Conservation (phyloP, 352 stramenopile genomes). For the Thalassiosira sp. region DNA sequence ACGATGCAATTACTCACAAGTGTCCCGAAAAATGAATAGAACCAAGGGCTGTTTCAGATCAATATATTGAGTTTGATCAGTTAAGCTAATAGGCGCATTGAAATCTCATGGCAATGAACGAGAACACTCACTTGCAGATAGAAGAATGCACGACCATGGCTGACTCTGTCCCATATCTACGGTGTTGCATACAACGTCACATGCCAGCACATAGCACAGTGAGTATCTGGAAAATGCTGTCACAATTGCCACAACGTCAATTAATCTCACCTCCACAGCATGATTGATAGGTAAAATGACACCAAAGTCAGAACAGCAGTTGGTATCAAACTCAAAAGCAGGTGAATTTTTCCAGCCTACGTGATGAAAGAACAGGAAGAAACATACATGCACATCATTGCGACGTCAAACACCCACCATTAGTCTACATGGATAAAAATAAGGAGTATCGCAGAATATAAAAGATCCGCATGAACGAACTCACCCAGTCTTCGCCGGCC, state of each 20-base stretch:
- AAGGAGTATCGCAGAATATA: background rate
- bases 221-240: background rate
- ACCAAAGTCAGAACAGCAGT: conserved; percentile 52
- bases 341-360: conserved; percentile 21
- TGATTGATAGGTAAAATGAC: conserved; percentile 65
- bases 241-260: too few species aligned
- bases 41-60: conserved; percentile 45
- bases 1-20: conserved; percentile 14
- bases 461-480: background rate
- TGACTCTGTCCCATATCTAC: conserved; percentile 54
- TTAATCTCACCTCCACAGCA: conserved; percentile 60
- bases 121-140: conserved; percentile 46
- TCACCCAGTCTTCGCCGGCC: conserved; percentile 30
- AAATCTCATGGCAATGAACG: background rate
- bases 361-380: background rate
- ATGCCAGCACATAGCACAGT: background rate
- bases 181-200: background rate
- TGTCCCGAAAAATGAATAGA: conserved; percentile 52
- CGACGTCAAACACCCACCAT: background rate
- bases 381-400: background rate
- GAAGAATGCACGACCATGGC: conserved; percentile 64
- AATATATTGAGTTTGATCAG: conserved; percentile 1
- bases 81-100: background rate
- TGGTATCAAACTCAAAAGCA: conserved; percentile 63
- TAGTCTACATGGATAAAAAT: background rate